Conservation (phyloP, 805 yeast genomes). For the Zygotorulaspora chibaensis region DNA sequence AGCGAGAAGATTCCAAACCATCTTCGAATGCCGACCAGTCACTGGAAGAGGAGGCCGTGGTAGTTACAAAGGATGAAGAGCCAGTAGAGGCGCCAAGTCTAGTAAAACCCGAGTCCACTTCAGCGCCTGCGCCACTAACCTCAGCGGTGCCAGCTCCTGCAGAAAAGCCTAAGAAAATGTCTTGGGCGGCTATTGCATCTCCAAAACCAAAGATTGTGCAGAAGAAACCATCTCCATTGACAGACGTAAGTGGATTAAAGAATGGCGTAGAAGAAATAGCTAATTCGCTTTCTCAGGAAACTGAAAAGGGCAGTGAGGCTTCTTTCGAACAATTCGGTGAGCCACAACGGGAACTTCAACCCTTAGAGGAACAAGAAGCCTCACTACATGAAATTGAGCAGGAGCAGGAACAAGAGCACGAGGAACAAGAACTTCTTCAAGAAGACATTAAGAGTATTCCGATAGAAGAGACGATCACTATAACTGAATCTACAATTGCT, state of each 20-base stretch:
- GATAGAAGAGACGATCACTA: slow-evolving; percentile 13
- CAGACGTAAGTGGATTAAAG: slow-evolving; percentile 33
- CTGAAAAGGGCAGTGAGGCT: slow-evolving; percentile 5
- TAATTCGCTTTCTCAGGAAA: slow-evolving; percentile 17
- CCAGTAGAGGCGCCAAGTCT: slow-evolving; percentile 5
- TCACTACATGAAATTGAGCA: not conserved
- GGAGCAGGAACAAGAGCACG: slow-evolving; percentile 5
- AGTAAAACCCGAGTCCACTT: slow-evolving; percentile 8
- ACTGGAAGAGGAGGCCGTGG: not conserved
- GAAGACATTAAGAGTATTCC: slow-evolving; percentile 10
- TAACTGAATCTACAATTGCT: slow-evolving; percentile 9
- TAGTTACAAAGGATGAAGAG: slow-evolving; percentile 7
- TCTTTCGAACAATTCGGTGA: slow-evolving; percentile 4
- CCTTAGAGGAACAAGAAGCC: not conserved
- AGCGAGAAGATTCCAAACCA: slow-evolving; percentile 3
- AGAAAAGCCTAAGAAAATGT: slow-evolving; percentile 36
- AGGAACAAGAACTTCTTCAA: slow-evolving; percentile 10
- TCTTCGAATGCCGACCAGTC: not conserved
- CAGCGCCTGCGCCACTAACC: slow-evolving; percentile 23
- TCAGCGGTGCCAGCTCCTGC: slow-evolving; percentile 16
- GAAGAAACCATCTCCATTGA: slow-evolving; percentile 31
- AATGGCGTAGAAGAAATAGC: slow-evolving; percentile 33
- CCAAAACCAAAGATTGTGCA: slow-evolving; percentile 43
- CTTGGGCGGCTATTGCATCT: slow-evolving; percentile 71
- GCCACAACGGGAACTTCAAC: slow-evolving; percentile 5